Base-by-base conservation (phyloP, 495 filamentous ascomycete genomes). In the Xylaria castorea region DNA sequence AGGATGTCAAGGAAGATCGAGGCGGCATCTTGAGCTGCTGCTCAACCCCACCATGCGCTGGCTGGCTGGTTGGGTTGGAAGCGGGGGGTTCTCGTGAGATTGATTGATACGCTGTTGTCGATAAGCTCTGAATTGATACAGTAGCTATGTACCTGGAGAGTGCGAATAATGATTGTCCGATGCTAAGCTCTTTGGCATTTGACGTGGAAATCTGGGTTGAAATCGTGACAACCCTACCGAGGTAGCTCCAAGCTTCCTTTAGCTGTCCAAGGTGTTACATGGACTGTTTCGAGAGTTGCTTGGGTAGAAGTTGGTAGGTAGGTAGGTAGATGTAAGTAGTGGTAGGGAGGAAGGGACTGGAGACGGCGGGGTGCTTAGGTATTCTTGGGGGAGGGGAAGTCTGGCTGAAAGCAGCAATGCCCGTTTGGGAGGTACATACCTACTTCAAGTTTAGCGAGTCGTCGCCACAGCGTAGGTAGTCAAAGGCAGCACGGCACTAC, bases 1-100 rank as follows among this genome's bases (percentile, higher is more conserved):
- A 97, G 81, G 92, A 92, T 71, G 92, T 95, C 79, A 97, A 86
- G 68, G 93, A 92, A 74, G 91, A 91, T 89, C 92, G 90, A 74
- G 93, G 94, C 84, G 94, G 94, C 94, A 97, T 85, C 80, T 87
- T 86, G 84, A 77, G 75, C 75, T 68, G 65, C 30, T 73, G 75
- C 70, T 77, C 75, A 72, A 85, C 85, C 87, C 86, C 85, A 85
- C 85, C 86, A 87, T 86, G 79, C 82, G 78, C 80, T 77, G 73
- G 73, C 80, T 77, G 73, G 73, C 58, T 66, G 76, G 76, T 76
- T 77, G 81, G 77, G 79, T 76, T 79, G 71, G 62, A 78, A 74
- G 79, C 71, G 73, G 79, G 75, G 75, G 76, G 72, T 57, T 68
- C 73, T 64, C 77, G 75, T 74, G 78, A 83, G 80, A 80, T 69